phyloP scores from a whole-genome alignment of 2,329 filamentous ascomycete species.

The Tympanopsis confertula region DNA sequence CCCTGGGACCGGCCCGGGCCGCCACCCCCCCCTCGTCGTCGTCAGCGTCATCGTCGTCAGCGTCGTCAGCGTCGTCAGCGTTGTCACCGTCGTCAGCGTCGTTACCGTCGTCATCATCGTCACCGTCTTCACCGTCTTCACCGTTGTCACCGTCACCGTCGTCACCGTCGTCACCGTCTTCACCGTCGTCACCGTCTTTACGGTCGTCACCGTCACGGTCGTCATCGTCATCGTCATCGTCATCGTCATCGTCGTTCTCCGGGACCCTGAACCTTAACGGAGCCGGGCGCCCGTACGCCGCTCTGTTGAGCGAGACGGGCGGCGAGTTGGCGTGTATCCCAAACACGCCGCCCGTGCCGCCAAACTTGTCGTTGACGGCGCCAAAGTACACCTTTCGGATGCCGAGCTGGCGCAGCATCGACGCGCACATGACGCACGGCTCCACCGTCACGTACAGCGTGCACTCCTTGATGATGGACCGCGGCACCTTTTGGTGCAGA shows the following conservation, averaged over 20 bases:
- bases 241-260: too few relatives aligned
- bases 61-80: too few relatives aligned
- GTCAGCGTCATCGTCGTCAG: too few relatives aligned
- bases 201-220: too few relatives aligned
- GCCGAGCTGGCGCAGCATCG: conserved; percentile 74
- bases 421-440: conserved; percentile 97
- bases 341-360: conserved; percentile 87
- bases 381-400: conserved; percentile 91
- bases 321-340: conserved; percentile 61
- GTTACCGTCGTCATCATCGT: too few relatives aligned
- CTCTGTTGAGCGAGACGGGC: conserved; percentile 19
- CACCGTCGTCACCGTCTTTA: too few relatives aligned
- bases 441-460: conserved; percentile 94
- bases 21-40: conserved; percentile 8
- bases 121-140: too few relatives aligned
- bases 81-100: too few relatives aligned
- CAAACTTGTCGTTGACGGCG: conserved; percentile 91
- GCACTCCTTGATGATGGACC: conserved; percentile 56
- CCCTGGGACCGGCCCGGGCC: conserved; percentile 1
- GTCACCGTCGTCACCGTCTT: too few relatives aligned
- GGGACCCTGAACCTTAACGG: neutral
- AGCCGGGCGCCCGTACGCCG: too few relatives aligned
- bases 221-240: too few relatives aligned
- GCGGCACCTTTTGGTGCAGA: conserved; percentile 41
- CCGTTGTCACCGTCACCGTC: too few relatives aligned